Conservation (phyloP, 768 basidiomycete genomes). For the Tulasnella sp. region DNA sequence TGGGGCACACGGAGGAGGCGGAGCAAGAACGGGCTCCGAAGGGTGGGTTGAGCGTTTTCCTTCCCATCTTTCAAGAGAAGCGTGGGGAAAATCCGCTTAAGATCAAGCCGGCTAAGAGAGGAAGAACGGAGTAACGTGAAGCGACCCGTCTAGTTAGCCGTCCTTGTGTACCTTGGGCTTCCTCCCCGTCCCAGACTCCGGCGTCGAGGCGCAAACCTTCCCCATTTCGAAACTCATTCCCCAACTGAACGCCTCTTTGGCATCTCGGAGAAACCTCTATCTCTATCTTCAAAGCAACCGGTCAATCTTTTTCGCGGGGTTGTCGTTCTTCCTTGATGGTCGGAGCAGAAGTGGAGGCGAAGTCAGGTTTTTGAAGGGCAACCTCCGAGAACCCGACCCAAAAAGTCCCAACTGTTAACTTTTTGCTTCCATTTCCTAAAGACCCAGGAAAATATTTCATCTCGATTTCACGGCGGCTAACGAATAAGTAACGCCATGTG, state of each 20-base stretch:
- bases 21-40: not conserved
- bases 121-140: not conserved
- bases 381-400: not conserved
- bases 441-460: not conserved
- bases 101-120: not conserved
- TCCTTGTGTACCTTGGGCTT: not conserved
- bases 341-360: not conserved
- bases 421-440: not conserved
- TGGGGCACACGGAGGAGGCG: not conserved
- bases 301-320: not conserved
- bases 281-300: not conserved
- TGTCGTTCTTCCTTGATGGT: not conserved
- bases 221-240: slow-evolving; percentile 1
- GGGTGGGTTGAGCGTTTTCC: not conserved
- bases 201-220: not conserved
- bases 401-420: no score
- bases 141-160: not conserved
- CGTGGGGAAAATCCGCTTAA: not conserved
- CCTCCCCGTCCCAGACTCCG: not conserved
- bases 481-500: not conserved
- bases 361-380: not conserved
- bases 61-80: not conserved
- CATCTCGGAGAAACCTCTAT: not conserved
- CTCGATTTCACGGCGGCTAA: not conserved
- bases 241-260: not conserved